Percentiles rank a stretch among this genome's conserved stretches.
Conservation (phyloP, 768 basidiomycete genomes). For the Agrocybe pediades region DNA sequence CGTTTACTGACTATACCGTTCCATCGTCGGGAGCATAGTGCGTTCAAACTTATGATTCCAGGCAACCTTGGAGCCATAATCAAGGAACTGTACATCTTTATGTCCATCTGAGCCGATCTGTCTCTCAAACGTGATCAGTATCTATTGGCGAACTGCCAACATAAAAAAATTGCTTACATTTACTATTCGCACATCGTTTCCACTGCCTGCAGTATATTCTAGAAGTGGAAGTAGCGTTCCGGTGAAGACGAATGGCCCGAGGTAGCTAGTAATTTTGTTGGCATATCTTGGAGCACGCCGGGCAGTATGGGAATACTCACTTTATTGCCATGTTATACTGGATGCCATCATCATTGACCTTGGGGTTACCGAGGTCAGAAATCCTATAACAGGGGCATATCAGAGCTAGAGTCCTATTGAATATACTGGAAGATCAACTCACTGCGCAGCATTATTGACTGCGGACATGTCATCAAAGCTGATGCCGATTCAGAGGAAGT, state of each 20-base stretch:
- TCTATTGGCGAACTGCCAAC: background rate
- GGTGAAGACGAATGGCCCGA: slow-evolving; percentile 26
- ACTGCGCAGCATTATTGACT: slow-evolving; percentile 57
- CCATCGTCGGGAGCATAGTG: slow-evolving; percentile 16
- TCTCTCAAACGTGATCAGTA: background rate
- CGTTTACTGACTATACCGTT: slow-evolving; percentile 18
- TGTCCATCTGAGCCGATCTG: slow-evolving; percentile 20
- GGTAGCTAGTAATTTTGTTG: slow-evolving; percentile 12
- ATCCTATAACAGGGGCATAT: slow-evolving; percentile 4
- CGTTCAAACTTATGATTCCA: slow-evolving; percentile 21
- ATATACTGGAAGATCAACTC: background rate
- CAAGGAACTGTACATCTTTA: slow-evolving; percentile 14
- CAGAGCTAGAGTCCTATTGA: background rate
- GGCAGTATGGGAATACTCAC: slow-evolving; percentile 12
- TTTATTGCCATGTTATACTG: slow-evolving; percentile 21
- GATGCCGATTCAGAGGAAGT: background rate
- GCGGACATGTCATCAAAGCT: background rate
- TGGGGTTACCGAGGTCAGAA: slow-evolving; percentile 17
- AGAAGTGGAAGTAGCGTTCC: slow-evolving; percentile 26
- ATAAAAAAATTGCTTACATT: slow-evolving; percentile 15
- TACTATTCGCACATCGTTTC: slow-evolving; percentile 23
- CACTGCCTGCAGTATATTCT: slow-evolving; percentile 21
- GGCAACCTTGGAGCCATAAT: slow-evolving; percentile 19
- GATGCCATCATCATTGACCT: slow-evolving; percentile 11
- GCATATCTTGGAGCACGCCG: background rate